Evolutionary conservation across 176 grass and related monocot species (phyloP).

Genomic region (Aegilops sharonensis): DNA sequence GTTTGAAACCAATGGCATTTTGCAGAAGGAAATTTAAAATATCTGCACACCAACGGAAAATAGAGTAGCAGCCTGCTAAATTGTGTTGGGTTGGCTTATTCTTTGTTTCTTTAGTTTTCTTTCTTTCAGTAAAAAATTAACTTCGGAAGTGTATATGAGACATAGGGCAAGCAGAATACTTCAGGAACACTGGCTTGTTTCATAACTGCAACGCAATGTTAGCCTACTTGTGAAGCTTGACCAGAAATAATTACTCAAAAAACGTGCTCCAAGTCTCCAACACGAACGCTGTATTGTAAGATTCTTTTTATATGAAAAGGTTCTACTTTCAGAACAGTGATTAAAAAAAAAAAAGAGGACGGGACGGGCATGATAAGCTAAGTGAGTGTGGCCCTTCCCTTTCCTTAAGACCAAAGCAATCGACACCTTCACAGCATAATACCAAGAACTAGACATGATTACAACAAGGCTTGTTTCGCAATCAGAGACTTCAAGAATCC

Average conservation of each 20-base stretch:
- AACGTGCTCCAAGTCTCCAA: neutral
- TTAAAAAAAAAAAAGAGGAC: neutral
- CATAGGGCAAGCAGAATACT: neutral
- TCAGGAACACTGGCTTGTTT: neutral
- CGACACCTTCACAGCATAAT: slow-evolving; percentile 7
- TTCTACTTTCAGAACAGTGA: neutral
- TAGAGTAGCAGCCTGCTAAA: neutral
- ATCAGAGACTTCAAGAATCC: neutral
- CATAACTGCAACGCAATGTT: neutral
- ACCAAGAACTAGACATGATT: slow-evolving; percentile 26
- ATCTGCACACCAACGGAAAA: neutral
- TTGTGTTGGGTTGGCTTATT: neutral
- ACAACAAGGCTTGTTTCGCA: neutral
- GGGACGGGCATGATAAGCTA: neutral
- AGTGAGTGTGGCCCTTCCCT: slow-evolving; percentile 9
- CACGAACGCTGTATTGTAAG: neutral
- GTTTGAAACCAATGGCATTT: neutral
- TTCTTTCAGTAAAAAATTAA: neutral
- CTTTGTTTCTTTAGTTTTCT: neutral
- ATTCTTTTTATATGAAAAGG: neutral
- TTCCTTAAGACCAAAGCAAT: slow-evolving; percentile 49
- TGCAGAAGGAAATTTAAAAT: neutral
- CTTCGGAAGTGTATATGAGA: neutral
- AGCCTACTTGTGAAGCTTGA: neutral
- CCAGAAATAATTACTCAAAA: neutral